Base-by-base conservation (phyloP, 495 filamentous ascomycete genomes). In the Talaromyces proteolyticus region DNA sequence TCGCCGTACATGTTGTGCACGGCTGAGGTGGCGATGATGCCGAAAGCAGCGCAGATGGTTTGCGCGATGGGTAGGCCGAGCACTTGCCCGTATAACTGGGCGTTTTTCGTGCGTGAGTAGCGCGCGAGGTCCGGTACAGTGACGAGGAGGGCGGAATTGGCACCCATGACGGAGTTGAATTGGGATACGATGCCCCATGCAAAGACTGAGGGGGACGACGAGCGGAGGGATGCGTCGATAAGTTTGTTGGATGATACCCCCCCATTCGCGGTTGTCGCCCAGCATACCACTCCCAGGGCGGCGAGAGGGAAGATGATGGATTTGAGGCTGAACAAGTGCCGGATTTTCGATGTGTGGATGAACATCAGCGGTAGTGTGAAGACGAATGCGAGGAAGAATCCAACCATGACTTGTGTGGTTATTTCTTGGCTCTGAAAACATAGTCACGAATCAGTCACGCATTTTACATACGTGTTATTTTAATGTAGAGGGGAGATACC, bases 321-420 rank as follows among this genome's bases (percentile, higher is more conserved):
- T 25, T 48, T 48, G 46, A 48, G 34, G 29, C 16, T 40, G 22
- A 48, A 48, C 17, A 48, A 34, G 22, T 48, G 46, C 0, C 46
- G 18, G 76, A 73, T 68, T 86, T 84, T 62, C 79, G 72, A 68
- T 80, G 78, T 67, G 75, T 59, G 78, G 81, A 52, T 81, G 79
- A 53, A 77, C 56, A 52, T 66, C 50, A 53, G 71, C 57, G 51
- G 74, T 53, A 51, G 70, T 54, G 44, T 38, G 46, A 48, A 38
- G 29, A 48, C 6, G 29, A 38, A 48, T 26, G 34, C 29, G 36
- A 48, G 29, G 36, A 48, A 48, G 46, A 48, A 48, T 1, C 17
- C 46, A 20, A 48, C 29, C 29, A 48, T 38, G 8, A 39, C 34
- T 17, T 48, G 46, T 8, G 46, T 39, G 5, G 46, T 48, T 7